phyloP scores from a whole-genome alignment of 1,284 basidiomycete species.

The Cutaneotrichosporon spelunceum region DNA sequence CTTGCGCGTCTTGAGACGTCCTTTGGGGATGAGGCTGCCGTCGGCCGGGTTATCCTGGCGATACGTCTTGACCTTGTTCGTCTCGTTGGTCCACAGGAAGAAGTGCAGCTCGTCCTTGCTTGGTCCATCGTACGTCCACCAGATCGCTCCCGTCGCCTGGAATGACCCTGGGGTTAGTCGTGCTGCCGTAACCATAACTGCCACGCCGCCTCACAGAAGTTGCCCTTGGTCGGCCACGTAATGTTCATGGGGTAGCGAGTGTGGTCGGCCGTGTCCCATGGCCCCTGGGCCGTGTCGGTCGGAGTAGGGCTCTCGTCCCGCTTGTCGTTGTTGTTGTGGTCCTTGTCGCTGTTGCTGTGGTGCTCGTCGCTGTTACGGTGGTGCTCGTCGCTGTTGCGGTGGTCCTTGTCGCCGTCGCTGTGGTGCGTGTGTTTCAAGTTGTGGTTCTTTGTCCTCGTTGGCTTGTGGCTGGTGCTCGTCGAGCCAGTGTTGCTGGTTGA shows the following conservation, averaged over 20 bases:
- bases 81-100: slow-evolving; percentile 7
- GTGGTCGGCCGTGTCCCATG: neutral
- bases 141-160: neutral
- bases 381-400: neutral
- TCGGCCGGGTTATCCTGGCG: neutral
- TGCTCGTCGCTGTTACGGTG: neutral
- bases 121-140: slow-evolving; percentile 2
- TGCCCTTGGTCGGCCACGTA: neutral
- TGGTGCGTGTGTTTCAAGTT: neutral
- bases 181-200: too few relatives aligned
- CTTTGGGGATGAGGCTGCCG: neutral
- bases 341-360: neutral
- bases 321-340: neutral
- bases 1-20: neutral
- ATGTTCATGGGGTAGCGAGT: neutral
- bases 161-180: neutral
- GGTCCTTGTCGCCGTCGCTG: neutral
- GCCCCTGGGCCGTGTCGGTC: neutral
- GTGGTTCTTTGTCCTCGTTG: too few relatives aligned
- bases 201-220: neutral
- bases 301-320: neutral
- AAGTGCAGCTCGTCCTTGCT: neutral
- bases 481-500: neutral
- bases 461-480: too few relatives aligned
- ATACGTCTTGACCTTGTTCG: neutral